Base-by-base conservation (phyloP, 768 basidiomycete genomes). In the Phlebiopsis gigantea region DNA sequence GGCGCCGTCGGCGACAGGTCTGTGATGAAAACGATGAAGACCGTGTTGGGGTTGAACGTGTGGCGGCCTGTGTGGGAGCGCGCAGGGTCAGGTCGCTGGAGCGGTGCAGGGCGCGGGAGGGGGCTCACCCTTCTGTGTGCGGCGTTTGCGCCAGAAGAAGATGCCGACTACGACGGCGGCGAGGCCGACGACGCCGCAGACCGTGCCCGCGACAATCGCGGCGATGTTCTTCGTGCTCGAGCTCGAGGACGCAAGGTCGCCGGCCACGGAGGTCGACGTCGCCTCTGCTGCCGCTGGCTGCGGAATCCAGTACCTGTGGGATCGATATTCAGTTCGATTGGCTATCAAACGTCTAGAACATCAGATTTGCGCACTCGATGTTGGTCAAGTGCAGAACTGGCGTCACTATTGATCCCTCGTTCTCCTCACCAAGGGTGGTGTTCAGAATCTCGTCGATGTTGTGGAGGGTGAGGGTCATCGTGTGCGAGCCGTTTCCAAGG, bases 401-500 rank as follows among this genome's bases (percentile, higher is more conserved):
- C 48, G 46, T 10, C 24, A 9, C 43, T n/a, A 22, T 17, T 12
- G 24, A 39, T 12, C 24, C 49, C 17, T 51, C 49, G 29, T 31
- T 41, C 44, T 12, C 46, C 2, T 26, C 24, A 15, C 31, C 29
- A 17, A n/a, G 10, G 47, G 47, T 48, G 17, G 28, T 17, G 28
- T 17, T 30, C 2, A 48, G 26, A 28, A 48, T 30, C 14, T 26
- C n/a, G 28, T 26, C 28, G 48, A 42, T 17, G 5, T n/a, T 34
- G 39, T 26, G 7, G 15, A 56, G 55, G 14, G 46, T 26, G 9
- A 55, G 17, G 7, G 45, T 47, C 30, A 56, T 39, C 15, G 46
- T 50, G 47, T 57, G 56, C 6, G 56, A 28, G 44, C 49, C 56
- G 42, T 57, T 57, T 6, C 43, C 49, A 12, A 57, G 46, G 49